Conservation (phyloP, 2,329 filamentous ascomycete genomes). For the Talaromyces piceae region DNA sequence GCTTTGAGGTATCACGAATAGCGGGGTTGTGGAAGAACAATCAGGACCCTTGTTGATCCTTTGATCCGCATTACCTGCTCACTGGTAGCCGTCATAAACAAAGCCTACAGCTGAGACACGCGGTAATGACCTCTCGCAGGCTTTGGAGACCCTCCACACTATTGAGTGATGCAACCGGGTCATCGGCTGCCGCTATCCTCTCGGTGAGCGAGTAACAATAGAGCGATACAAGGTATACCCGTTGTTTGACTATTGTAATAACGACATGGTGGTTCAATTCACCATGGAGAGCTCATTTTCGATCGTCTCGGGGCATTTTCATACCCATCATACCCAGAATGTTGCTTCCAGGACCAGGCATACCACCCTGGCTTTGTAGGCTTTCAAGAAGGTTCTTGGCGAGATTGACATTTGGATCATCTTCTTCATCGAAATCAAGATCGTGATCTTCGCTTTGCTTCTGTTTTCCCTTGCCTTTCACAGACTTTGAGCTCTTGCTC, state of each 20-base stretch:
- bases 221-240: too few species aligned
- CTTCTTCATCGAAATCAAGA: conserved; percentile 35
- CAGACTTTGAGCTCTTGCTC: conserved; percentile 16
- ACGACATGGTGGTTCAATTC: too few species aligned
- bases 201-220: too few species aligned
- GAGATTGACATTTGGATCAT: conserved; percentile 77
- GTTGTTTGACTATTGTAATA: too few species aligned
- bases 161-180: too few species aligned
- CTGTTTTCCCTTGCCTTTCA: conserved; percentile 23
- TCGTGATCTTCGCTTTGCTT: conserved; percentile 16
- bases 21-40: background rate
- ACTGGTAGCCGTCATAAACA: background rate
- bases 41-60: background rate
- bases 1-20: background rate
- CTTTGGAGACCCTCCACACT: background rate
- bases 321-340: conserved; percentile 81
- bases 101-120: background rate
- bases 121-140: background rate
- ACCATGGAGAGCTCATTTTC: conserved; percentile 10
- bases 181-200: too few species aligned
- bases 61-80: background rate
- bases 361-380: conserved; percentile 82
- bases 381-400: conserved; percentile 87
- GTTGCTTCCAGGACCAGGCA: conserved; percentile 80
- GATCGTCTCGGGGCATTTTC: conserved; percentile 69